Percentiles rank a stretch among this genome's conserved stretches.
Evolutionary conservation across 352 stramenopile species (phyloP).

Genomic region (Pythium chondricola): DNA sequence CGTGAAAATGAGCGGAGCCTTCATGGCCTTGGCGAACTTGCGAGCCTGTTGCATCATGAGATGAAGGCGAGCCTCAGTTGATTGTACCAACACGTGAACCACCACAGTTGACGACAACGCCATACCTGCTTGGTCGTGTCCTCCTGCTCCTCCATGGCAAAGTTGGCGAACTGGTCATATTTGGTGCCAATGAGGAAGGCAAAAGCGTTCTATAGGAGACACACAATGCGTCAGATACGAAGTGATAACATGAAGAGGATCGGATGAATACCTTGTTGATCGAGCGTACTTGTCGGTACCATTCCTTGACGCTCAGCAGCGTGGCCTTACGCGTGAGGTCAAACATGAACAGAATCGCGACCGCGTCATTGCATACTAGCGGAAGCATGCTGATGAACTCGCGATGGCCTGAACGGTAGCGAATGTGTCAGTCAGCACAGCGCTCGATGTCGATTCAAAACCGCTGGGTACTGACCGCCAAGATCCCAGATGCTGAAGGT

Average conservation of each 20-base stretch:
- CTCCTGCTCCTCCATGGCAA: constrained; percentile 87
- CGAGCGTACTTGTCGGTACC: constrained; percentile 87
- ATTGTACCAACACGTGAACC: too few relatives aligned
- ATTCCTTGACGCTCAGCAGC: constrained; percentile 91
- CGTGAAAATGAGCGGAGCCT: constrained; percentile 92
- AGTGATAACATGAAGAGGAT: too few relatives aligned
- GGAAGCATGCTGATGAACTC: constrained; percentile 95
- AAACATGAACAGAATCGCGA: constrained; percentile 96
- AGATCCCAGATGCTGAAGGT: constrained; percentile 96
- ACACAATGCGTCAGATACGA: too few relatives aligned
- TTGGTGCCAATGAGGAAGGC: constrained; percentile 94
- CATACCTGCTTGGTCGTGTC: constrained; percentile 91
- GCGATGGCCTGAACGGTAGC: constrained; percentile 48
- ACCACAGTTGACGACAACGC: background rate
- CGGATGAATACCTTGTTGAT: constrained; percentile 90
- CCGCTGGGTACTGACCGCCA: constrained; percentile 48
- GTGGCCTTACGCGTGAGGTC: constrained; percentile 90
- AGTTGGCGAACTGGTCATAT: constrained; percentile 92
- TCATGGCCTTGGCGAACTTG: constrained; percentile 94
- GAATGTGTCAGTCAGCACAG: background rate
- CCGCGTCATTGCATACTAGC: constrained; percentile 92
- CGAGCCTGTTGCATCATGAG: constrained; percentile 48
- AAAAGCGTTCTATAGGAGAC: constrained; percentile 87
- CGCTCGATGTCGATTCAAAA: background rate
- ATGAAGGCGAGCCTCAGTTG: background rate